A percentile compares a stretch with the other conserved stretches of the same genome.
Evolutionary conservation across 2,329 filamentous ascomycete species (phyloP).

Genomic region (Trichoderma koningii): DNA sequence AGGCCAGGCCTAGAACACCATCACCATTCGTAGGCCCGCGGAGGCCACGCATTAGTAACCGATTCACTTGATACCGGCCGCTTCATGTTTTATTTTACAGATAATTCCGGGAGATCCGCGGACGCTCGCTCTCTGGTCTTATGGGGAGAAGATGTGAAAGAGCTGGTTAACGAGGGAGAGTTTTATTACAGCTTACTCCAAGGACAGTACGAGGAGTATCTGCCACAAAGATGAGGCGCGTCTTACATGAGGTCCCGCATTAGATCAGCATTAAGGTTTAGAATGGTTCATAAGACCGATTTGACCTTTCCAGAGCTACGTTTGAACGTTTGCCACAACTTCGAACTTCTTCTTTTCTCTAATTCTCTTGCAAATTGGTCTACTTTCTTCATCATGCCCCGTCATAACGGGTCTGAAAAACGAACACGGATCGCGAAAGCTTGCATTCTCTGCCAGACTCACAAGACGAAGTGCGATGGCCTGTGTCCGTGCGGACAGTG

Average conservation of each 20-base stretch:
- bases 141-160: neutral
- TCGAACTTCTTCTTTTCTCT: neutral
- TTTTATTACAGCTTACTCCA: too few species aligned
- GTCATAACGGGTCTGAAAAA: neutral
- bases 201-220: too few species aligned
- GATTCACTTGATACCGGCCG: constrained; percentile 59
- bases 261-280: neutral
- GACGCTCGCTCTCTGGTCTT: constrained; percentile 33
- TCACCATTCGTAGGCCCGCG: constrained; percentile 56
- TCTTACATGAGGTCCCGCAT: neutral
- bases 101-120: constrained; percentile 46
- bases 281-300: neutral
- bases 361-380: neutral
- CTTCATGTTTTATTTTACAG: constrained; percentile 49
- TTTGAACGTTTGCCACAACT: neutral
- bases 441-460: constrained; percentile 1
- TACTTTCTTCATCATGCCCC: neutral
- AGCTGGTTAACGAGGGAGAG: too few species aligned
- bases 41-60: constrained; percentile 53
- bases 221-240: too few species aligned
- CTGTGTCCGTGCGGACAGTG: constrained; percentile 5
- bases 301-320: neutral
- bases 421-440: constrained; percentile 4
- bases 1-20: constrained; percentile 56
- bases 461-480: constrained; percentile 15